These are phyloP conservation scores for Neospermospora avenae DNA, from an alignment of 2,329 filamentous ascomycete genomes.

Conservation along the genomic window DNA sequence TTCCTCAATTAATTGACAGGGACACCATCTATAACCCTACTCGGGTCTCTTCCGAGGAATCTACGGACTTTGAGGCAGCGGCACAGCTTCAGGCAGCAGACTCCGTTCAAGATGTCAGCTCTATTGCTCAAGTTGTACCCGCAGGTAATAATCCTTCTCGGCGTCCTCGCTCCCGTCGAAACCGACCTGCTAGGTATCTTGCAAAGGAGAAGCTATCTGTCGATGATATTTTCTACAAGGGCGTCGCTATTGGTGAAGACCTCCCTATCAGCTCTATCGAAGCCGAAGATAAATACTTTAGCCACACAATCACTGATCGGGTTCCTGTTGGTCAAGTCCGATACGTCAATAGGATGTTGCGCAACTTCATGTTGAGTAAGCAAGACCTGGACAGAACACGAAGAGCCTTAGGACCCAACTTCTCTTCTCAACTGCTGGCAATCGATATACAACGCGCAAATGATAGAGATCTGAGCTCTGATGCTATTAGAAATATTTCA, in stretches of 20 bases:
- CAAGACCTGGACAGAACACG: neutral
- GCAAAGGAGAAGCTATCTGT: conserved; percentile 37
- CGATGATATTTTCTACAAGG: conserved; percentile 42
- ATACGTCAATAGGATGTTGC: conserved; percentile 6
- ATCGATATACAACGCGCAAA: neutral
- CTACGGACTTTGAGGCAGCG: neutral
- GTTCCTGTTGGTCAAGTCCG: neutral
- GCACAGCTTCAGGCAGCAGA: conserved; percentile 3
- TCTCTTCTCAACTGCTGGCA: neutral
- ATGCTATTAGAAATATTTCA: too few species aligned
- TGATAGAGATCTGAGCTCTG: neutral
- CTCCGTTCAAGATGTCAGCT: neutral
- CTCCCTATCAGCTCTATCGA: conserved; percentile 20
- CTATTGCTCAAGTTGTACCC: neutral
- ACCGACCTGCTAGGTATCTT: conserved; percentile 35
- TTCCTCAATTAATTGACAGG: neutral
- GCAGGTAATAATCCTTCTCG: neutral
- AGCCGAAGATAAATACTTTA: conserved; percentile 2
- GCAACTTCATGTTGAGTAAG: conserved; percentile 8
- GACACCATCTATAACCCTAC: neutral
- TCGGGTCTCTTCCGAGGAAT: neutral
- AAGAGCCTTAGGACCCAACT: neutral
- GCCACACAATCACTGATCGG: neutral
- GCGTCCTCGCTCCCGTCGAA: neutral
- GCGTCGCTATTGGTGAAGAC: conserved; percentile 30